A percentile compares a stretch with the other conserved stretches of the same genome.
Evolutionary conservation across 352 stramenopile genomes (phyloP).

Genomic region (Bremia lactucae): DNA sequence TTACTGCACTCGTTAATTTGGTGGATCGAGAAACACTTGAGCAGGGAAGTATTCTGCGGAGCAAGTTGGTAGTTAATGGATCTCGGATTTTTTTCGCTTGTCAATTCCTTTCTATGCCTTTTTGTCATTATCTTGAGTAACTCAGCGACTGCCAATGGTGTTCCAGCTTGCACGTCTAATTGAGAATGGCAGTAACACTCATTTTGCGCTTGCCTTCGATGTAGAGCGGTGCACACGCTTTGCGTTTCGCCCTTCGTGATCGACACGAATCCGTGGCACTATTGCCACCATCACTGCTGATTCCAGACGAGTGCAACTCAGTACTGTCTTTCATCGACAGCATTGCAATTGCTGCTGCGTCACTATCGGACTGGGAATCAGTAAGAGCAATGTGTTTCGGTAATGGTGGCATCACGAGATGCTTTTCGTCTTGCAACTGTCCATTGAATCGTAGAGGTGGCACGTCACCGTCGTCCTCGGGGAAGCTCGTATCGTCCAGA

Average conservation of each 20-base stretch:
- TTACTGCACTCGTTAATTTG: too few species aligned
- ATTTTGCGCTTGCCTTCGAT: conserved; percentile 77
- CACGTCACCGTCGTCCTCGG: conserved; percentile 20
- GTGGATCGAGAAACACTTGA: too few species aligned
- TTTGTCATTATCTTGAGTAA: too few species aligned
- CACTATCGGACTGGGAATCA: conserved; percentile 59
- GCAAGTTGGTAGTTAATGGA: too few species aligned
- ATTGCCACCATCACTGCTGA: conserved; percentile 35
- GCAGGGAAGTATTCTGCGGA: too few species aligned
- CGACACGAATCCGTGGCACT: conserved; percentile 22
- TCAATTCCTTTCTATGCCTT: too few species aligned
- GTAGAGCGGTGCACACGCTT: conserved; percentile 50
- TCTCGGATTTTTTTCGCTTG: too few species aligned
- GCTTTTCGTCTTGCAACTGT: conserved; percentile 18
- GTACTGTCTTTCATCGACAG: conserved; percentile 67
- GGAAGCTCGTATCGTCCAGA: conserved; percentile 32
- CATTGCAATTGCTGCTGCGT: conserved; percentile 65
- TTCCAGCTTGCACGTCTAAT: conserved; percentile 31
- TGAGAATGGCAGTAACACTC: conserved; percentile 82
- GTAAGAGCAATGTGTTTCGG: conserved; percentile 11
- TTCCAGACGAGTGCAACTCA: conserved; percentile 12
- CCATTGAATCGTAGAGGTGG: conserved; percentile 17
- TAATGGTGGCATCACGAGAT: conserved; percentile 10
- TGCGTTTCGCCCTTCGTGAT: conserved; percentile 41
- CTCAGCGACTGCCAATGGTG: too few species aligned